Base-by-base conservation (phyloP, 495 filamentous ascomycete species). In the Penicillium bovifimosum region DNA sequence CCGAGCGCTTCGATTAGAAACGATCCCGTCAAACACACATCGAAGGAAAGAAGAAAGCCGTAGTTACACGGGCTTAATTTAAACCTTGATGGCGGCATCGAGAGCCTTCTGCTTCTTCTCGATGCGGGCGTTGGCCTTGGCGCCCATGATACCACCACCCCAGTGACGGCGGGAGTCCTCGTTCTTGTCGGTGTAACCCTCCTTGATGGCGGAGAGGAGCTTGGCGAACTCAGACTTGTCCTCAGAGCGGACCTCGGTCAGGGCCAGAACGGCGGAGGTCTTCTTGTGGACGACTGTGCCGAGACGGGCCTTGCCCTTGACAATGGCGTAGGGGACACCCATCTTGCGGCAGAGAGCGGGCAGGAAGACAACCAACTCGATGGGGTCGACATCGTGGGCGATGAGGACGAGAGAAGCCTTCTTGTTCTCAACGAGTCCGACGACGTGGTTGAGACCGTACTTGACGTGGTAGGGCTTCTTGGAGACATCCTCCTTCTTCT, bases 241-340 rank as follows among this genome's bases (percentile, higher is more conserved):
- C 82, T 97, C 95, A 35, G 85, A 81, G 73, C 93, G 91, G 65
- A 92, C 87, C 80, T 99, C 95, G 48, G 95, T 96, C 61, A 99
- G 67, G 67, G 92, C 93, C 59, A 97, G 84, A 48, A 96, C 95
- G 59, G 95, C 91, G 71, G 95, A 88, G 58, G 95, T 97, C 95
- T 98, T 99, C 85, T 99, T 95, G 88, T 97, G 95, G 66, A 99
- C 91, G 64, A 97, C 91, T 54, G 93, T 96, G 64, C 95, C 95
- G 65, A 97, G 88, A 75, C 95, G 84, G 61, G 95, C 92, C 86
- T 99, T 99, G 76, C 95, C 95, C 86, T 97, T 99, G 69, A 97
- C 85, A 67, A 99, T 99, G 69, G 90, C 92, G 74, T 96, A 99
- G 49, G 95, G 95, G 60, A 98, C 82, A 78, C 95, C 95, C 91